phyloP scores from a whole-genome alignment of 2,329 filamentous ascomycete genomes.

The Botrytis cinerea region DNA sequence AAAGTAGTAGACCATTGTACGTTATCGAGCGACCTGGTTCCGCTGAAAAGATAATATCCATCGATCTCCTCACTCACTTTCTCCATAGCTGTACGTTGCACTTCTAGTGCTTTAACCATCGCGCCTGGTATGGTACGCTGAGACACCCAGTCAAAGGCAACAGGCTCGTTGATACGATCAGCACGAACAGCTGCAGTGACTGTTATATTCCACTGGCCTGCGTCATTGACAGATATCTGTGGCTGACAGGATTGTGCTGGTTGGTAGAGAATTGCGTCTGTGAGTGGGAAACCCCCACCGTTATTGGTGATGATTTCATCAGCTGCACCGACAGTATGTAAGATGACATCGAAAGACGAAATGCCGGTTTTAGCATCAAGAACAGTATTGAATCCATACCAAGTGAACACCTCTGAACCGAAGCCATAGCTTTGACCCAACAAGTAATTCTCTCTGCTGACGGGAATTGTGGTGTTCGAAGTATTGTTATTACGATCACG shows the following conservation, averaged over 20 bases:
- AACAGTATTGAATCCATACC: not conserved
- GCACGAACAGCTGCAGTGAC: constrained; percentile 10
- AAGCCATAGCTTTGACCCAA: not conserved
- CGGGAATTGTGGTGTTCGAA: not conserved
- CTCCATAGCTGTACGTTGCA: constrained; percentile 7
- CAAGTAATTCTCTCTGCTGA: not conserved
- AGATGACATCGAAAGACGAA: constrained; percentile 7
- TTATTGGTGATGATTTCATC: constrained; percentile 12
- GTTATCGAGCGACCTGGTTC: not conserved
- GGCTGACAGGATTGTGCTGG: constrained; percentile 1
- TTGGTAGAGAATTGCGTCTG: constrained; percentile 1
- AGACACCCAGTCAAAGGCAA: constrained; percentile 12
- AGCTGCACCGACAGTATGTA: not conserved
- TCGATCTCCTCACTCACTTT: constrained; percentile 6
- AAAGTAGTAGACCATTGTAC: not conserved
- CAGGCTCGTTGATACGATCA: not conserved
- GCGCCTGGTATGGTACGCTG: not conserved
- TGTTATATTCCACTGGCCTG: not conserved
- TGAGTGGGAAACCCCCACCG: not conserved
- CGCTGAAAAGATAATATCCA: constrained; percentile 3
- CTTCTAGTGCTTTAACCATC: not conserved
- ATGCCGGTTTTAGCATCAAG: not conserved
- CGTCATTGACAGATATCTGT: not conserved
- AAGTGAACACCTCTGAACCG: not conserved
- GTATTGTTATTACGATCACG: not conserved